Evolutionary conservation across 768 basidiomycete genomes (phyloP).

Genomic region (Kwoniella europaea): DNA sequence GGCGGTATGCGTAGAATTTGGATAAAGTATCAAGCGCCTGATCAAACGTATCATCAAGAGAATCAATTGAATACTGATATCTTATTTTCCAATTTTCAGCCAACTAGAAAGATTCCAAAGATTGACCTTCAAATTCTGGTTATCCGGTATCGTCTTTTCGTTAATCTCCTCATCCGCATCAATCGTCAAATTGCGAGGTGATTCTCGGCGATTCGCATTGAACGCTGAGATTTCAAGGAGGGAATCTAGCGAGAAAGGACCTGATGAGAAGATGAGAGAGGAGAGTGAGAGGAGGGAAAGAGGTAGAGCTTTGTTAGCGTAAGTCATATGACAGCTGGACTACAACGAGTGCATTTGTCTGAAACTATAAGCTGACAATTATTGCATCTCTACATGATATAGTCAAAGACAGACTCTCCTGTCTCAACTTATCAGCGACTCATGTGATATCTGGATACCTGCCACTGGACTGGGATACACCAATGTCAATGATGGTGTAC

Average conservation of each 20-base stretch:
- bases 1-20: not conserved
- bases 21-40: constrained; percentile 53
- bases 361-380: constrained; percentile 9
- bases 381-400: not conserved
- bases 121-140: constrained; percentile 81
- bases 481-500: constrained; percentile 77
- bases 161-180: constrained; percentile 62
- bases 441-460: constrained; percentile 87
- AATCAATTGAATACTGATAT: too few species aligned
- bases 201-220: constrained; percentile 45
- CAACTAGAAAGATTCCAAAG: constrained; percentile 69
- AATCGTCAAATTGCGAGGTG: constrained; percentile 51
- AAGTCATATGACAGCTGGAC: constrained; percentile 13
- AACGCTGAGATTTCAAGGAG: constrained; percentile 38
- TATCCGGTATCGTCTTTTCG: constrained; percentile 82
- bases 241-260: constrained; percentile 36
- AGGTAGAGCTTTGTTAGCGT: constrained; percentile 64
- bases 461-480: constrained; percentile 77
- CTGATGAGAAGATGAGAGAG: constrained; percentile 56
- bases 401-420: constrained; percentile 69
- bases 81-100: constrained; percentile 52
- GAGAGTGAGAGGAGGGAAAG: constrained; percentile 74
- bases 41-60: not conserved
- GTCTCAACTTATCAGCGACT: constrained; percentile 81
- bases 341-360: constrained; percentile 57